These are phyloP conservation scores for Trichoderma afroharzianum DNA, from an alignment of 2,329 filamentous ascomycete genomes.

Conservation along the genomic window DNA sequence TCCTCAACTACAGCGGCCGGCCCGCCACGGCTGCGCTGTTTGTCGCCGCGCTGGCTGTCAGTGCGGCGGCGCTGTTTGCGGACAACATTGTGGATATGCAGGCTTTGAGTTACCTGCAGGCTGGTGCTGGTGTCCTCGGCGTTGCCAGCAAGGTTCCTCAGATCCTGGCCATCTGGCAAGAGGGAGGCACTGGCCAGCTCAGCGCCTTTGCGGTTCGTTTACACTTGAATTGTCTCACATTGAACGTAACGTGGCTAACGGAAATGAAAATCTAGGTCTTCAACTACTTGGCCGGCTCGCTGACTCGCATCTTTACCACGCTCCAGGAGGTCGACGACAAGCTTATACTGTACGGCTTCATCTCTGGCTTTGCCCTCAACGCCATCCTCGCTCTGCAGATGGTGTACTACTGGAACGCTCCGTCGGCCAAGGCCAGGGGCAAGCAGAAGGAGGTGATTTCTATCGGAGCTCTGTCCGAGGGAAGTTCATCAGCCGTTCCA, in stretches of 20 bases:
- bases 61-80: conserved; percentile 67
- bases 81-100: conserved; percentile 62
- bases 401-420: conserved; percentile 91
- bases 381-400: conserved; percentile 83
- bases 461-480: conserved; percentile 25
- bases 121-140: conserved; percentile 75
- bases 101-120: conserved; percentile 72
- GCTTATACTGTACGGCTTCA: conserved; percentile 90
- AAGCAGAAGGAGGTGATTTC: conserved; percentile 38
- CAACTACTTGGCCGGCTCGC: conserved; percentile 91
- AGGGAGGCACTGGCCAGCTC: conserved; percentile 90
- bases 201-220: conserved; percentile 79
- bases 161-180: conserved; percentile 77
- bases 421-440: conserved; percentile 44
- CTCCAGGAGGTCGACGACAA: conserved; percentile 96
- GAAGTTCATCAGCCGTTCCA: conserved; percentile 31
- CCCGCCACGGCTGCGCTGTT: conserved; percentile 68
- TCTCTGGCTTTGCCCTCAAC: conserved; percentile 89
- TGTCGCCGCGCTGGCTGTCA: conserved; percentile 69
- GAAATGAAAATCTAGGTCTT: conserved; percentile 64
- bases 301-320: conserved; percentile 95
- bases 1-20: conserved; percentile 76
- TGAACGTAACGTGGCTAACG: neutral
- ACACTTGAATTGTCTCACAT: no score
- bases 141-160: conserved; percentile 92